Evolutionary conservation across 768 basidiomycete species (phyloP).

Genomic region (Rhizopogon roseolus): DNA sequence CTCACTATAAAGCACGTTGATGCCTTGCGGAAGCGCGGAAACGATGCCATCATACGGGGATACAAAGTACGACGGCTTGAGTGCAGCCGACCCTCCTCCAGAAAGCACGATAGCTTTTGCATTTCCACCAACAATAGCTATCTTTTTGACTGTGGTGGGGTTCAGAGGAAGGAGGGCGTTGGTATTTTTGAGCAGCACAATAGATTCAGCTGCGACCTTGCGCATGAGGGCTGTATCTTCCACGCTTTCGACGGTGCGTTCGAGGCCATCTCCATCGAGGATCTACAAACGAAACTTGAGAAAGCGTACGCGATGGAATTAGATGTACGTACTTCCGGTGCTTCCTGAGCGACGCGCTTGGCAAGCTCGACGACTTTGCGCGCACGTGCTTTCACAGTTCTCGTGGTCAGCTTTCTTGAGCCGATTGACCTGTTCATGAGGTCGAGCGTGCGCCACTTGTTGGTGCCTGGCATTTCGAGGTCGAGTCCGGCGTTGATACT

Average conservation of each 20-base stretch:
- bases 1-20: conserved; percentile 61
- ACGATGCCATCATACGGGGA: conserved; percentile 76
- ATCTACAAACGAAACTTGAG: conserved; percentile 32
- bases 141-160: conserved; percentile 50
- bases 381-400: conserved; percentile 64
- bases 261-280: conserved; percentile 65
- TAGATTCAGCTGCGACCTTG: conserved; percentile 59
- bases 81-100: conserved; percentile 68
- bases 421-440: conserved; percentile 56
- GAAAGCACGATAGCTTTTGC: conserved; percentile 62
- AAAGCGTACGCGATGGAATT: neutral
- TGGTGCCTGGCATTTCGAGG: conserved; percentile 74
- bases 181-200: conserved; percentile 76
- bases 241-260: conserved; percentile 56
- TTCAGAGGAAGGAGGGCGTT: conserved; percentile 29
- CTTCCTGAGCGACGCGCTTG: conserved; percentile 60
- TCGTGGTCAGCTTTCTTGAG: conserved; percentile 60
- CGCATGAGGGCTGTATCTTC: conserved; percentile 63
- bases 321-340: conserved; percentile 49
- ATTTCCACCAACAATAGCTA: conserved; percentile 71
- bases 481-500: conserved; percentile 74
- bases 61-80: conserved; percentile 73
- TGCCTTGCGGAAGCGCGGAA: conserved; percentile 42
- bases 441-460: conserved; percentile 73
- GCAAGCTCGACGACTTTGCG: conserved; percentile 62